Evolutionary conservation across 371 early-diverging fungal species (phyloP), one percentile per base, ranked within the genome.

Genomic region (Lichtheimia ramosa): DNA sequence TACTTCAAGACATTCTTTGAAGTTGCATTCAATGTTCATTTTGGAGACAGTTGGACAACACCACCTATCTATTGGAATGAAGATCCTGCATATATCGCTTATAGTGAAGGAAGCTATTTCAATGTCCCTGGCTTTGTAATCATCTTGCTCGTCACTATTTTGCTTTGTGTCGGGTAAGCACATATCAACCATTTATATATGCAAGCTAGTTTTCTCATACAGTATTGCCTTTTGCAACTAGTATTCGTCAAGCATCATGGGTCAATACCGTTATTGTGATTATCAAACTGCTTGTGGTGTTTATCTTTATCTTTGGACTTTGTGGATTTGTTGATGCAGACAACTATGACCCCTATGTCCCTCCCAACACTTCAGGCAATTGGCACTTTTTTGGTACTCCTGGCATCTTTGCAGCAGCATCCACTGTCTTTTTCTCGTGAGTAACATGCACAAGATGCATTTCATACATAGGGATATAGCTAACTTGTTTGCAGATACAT

Each of bases 321-420:
- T 73, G 74, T 66, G 79, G 81, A 14, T 90, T 73, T 62, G 82
- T 94, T 65, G 77, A 93, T 42, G 54, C 64, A 8, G 69, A 63
- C 25, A 94, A 95, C 77, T 93, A 86, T 58, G 34, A 62, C 25
- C 95, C 95, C 5, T 94, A 94, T 74, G 71, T 95, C 49, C 96
- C 95, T 41, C 82, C 76, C 6, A 79, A 83, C 50, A 69, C 68
- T 0, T 40, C 70, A 8, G 75, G 70, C 12, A 58, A 78, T 59
- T 66, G 86, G 89, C 60, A 67, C 60, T 58, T 75, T 66, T 91
- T 80, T 73, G 93, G 93, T 46, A 79, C 70, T 2, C 55, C 74
- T 8, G 96, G 94, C 27, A 66, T 96, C 13, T 83, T 93, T 59
- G 79, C 89, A 39, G 93, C 85, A 7, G 84, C 93, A 10, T 82